phyloP scores from a whole-genome alignment of 768 basidiomycete genomes.

The Grammothele lineata region DNA sequence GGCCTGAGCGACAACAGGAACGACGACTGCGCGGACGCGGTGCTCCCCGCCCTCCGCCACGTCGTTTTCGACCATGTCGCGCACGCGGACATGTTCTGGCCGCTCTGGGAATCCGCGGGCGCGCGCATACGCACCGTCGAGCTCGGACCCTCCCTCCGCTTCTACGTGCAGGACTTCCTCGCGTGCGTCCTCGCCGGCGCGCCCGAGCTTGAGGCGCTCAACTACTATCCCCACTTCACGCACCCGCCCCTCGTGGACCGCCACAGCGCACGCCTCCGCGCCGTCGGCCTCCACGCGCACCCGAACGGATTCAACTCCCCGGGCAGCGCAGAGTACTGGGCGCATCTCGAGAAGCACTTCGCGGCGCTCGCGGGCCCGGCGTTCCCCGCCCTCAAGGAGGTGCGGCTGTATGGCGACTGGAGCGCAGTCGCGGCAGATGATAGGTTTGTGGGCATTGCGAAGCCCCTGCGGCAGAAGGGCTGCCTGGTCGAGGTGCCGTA shows the following conservation, averaged over 20 bases:
- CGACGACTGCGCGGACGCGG: no score
- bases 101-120: constrained; percentile 49
- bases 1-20: no score
- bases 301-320: constrained; percentile 39
- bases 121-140: constrained; percentile 49
- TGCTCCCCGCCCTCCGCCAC: constrained; percentile 47
- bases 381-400: constrained; percentile 42
- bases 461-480: constrained; percentile 31
- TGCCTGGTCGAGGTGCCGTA: constrained; percentile 22
- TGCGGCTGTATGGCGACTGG: constrained; percentile 57
- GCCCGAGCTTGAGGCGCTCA: constrained; percentile 43
- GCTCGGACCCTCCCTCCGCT: constrained; percentile 53
- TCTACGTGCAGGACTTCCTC: constrained; percentile 47
- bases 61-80: constrained; percentile 49
- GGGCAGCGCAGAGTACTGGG: constrained; percentile 33
- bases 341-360: constrained; percentile 44
- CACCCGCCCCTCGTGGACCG: constrained; percentile 6
- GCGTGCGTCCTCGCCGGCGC: constrained; percentile 43
- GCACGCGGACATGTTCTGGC: constrained; percentile 31
- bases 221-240: constrained; percentile 39
- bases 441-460: constrained; percentile 31
- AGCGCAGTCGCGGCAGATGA: constrained; percentile 31
- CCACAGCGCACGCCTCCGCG: constrained; percentile 31
- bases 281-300: constrained; percentile 48
- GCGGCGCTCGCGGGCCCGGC: constrained; percentile 33